A percentile compares a stretch with the other conserved stretches of the same genome.
Conservation (phyloP, 2,329 filamentous ascomycete genomes). For the Diatrype stigma region DNA sequence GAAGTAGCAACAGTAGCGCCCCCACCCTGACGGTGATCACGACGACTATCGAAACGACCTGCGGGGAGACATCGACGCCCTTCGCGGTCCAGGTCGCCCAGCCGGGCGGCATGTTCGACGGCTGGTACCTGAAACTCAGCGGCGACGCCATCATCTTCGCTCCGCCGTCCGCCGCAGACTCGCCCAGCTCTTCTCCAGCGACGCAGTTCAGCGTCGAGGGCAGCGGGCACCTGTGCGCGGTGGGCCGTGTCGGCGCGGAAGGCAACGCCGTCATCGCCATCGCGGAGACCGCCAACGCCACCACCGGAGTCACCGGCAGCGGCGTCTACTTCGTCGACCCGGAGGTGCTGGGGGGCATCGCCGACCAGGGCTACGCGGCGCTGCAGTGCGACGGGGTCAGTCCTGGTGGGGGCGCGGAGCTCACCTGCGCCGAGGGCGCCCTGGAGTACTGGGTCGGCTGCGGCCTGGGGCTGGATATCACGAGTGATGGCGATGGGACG, state of each 20-base stretch:
- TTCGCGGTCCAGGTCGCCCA: conserved; percentile 24
- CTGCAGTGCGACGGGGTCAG: conserved; percentile 15
- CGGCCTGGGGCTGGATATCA: conserved; percentile 25
- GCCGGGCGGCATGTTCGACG: conserved; percentile 24
- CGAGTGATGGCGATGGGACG: conserved; percentile 15
- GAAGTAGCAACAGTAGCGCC: conserved; percentile 5
- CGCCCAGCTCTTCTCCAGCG: conserved; percentile 5
- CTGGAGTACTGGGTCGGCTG: conserved; percentile 26
- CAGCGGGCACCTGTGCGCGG: conserved; percentile 24
- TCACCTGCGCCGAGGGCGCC: conserved; percentile 17
- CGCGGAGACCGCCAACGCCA: conserved; percentile 17
- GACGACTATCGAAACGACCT: conserved; percentile 17
- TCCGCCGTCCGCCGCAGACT: conserved; percentile 4
- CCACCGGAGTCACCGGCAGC: conserved; percentile 13
- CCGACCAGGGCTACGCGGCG: conserved; percentile 17
- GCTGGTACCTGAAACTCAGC: conserved; percentile 25
- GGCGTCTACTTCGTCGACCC: conserved; percentile 23
- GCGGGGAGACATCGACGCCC: conserved; percentile 19
- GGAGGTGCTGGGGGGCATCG: conserved; percentile 15
- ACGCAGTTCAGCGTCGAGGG: conserved; percentile 23
- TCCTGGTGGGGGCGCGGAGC: neutral
- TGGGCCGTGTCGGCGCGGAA: conserved; percentile 12
- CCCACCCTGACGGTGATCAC: conserved; percentile 11
- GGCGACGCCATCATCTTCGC: conserved; percentile 23
- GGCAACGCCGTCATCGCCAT: conserved; percentile 21